Evolutionary conservation across 192 early-diverging fungal genomes (phyloP).

Genomic region (Chytriomyces hyalinus): DNA sequence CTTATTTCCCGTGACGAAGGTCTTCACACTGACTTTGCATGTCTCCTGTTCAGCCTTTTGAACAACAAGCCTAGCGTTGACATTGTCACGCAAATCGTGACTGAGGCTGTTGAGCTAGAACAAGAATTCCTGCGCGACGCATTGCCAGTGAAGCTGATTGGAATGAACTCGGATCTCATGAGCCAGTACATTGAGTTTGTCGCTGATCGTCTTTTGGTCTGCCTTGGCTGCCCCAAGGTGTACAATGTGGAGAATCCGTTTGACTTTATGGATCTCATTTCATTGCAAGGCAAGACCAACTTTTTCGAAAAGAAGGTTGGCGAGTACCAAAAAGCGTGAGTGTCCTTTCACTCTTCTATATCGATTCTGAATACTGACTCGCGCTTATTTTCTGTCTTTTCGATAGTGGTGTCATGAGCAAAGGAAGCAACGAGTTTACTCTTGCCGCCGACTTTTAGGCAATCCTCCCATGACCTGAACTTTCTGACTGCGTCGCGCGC

Average conservation of each 20-base stretch:
- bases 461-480: background rate
- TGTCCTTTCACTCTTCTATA: slow-evolving; percentile 32
- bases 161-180: slow-evolving; percentile 96
- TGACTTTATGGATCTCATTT: slow-evolving; percentile 99
- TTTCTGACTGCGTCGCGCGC: too few relatives aligned
- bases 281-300: slow-evolving; percentile 97
- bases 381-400: background rate
- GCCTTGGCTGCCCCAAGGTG: slow-evolving; percentile 83
- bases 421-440: slow-evolving; percentile 51
- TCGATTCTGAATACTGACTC: slow-evolving; percentile 34
- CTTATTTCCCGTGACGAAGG: slow-evolving; percentile 97
- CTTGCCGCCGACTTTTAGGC: slow-evolving; percentile 46
- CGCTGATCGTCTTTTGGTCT: slow-evolving; percentile 90
- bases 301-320: slow-evolving; percentile 98
- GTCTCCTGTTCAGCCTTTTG: slow-evolving; percentile 86
- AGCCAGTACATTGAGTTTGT: slow-evolving; percentile 98
- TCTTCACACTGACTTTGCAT: slow-evolving; percentile 96
- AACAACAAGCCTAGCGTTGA: slow-evolving; percentile 72
- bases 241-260: slow-evolving; percentile 92
- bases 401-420: slow-evolving; percentile 65
- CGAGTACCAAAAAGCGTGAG: slow-evolving; percentile 93
- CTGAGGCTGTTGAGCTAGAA: slow-evolving; percentile 91
- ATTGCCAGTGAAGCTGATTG: slow-evolving; percentile 90
- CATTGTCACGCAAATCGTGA: slow-evolving; percentile 70
- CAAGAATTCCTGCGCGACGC: slow-evolving; percentile 95